Evolutionary conservation across 2,329 filamentous ascomycete species (phyloP), one percentile per base, ranked within the genome.

Genomic region (Diplodia intermedia): DNA sequence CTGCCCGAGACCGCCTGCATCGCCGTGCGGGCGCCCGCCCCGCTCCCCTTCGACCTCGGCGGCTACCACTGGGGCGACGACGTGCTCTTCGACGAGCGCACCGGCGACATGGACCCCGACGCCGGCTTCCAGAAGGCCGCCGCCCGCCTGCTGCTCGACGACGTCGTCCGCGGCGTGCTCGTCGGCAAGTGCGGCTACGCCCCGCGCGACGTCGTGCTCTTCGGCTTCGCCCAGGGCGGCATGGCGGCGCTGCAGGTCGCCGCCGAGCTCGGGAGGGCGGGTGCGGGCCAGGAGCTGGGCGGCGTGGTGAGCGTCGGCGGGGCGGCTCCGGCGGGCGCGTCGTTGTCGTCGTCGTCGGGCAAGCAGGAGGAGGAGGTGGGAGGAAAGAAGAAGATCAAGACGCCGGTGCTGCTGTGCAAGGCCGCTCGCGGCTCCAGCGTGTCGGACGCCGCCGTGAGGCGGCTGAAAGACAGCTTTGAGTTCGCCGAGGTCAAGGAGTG

Each of bases 1-100:
- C 86, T 97, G 3, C 92, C 93, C 0, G 91, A 93, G 74, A 93
- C 93, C 65, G 86, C 89, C 68, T 88, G 89, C 73, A 86, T 97
- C 66, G 86, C 91, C 7, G 82, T 96, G 52, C 90, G 91, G 74
- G 93, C 89, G 0, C 89, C 90, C 0, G 84, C 84, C 29, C 86
- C 87, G 0, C 82, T 97, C 5, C 91, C 91, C 1, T 88, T 92
- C 66, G 84, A 88, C 55, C 80, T 94, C 5, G 84, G 88, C 2
- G 88, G 88, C 33, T 90, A 85, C 74, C 86, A 88, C 72, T 89
- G 86, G 86, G 85, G 85, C 66, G 85, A 88, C 74, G 86, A 89
- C 71, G 80, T 89, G 60, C 77, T 86, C 15, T 84, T 88, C 71
- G 84, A 87, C 71, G 80, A 84, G 50, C 76, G 75, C 2, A 82